Conservation (phyloP, 495 filamentous ascomycete species). For the Podospora tetraspora region DNA sequence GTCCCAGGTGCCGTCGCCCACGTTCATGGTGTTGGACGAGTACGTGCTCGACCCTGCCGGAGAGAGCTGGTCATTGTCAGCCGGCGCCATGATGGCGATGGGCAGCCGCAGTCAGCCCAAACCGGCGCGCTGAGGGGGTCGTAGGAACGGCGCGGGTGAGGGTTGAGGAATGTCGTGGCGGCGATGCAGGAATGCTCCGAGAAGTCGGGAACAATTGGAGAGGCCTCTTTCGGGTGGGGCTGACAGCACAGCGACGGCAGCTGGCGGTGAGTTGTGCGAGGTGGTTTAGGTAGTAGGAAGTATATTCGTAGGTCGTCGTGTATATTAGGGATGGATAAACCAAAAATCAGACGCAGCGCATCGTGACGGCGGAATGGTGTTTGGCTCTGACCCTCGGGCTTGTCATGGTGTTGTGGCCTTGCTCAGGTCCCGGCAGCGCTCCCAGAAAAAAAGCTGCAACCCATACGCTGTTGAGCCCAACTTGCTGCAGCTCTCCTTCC, state of each 20-base stretch:
- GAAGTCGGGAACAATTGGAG: not conserved
- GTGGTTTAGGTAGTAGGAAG: not conserved
- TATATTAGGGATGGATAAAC: not conserved
- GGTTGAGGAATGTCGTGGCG: conserved; percentile 6
- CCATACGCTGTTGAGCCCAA: not conserved
- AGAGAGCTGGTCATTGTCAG: conserved; percentile 52
- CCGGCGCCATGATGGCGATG: conserved; percentile 46
- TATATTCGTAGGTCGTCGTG: not conserved
- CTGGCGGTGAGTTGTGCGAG: not conserved
- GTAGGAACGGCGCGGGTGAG: not conserved
- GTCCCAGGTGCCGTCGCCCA: conserved; percentile 94
- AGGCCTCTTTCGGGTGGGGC: not conserved
- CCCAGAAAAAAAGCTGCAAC: not conserved
- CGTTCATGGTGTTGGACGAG: conserved; percentile 72
- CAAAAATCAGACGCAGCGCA: not conserved
- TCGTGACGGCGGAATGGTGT: not conserved
- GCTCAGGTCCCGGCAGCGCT: not conserved
- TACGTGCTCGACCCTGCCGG: conserved; percentile 79
- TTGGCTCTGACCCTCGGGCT: not conserved
- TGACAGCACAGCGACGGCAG: not conserved
- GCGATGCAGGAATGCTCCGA: not conserved
- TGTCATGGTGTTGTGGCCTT: not conserved
- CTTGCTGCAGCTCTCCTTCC: not conserved
- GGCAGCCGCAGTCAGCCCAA: conserved; percentile 12
- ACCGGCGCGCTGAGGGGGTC: not conserved